Evolutionary conservation across 352 stramenopile species (phyloP), one percentile per base, ranked within the genome.

Genomic region (Globisporangium radiosum): DNA sequence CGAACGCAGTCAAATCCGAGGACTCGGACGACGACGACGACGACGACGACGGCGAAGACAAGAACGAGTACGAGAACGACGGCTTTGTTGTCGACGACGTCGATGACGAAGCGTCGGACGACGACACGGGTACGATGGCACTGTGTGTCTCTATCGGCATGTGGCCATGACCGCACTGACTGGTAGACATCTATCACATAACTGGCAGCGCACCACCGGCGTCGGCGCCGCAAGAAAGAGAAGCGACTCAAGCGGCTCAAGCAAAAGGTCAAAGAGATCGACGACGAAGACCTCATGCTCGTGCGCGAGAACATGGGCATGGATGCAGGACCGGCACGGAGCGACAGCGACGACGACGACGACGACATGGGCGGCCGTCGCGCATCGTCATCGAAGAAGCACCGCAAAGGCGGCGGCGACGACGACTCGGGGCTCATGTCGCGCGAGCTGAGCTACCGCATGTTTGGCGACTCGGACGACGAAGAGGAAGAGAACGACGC

Each of bases 221-320:
- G 82, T 15, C 83, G 82, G 9, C 78, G 82, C 38, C 78, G 80
- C 40, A 96, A 94, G 59, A 94, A 92, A 67, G 84, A 92, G 52
- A 92, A 93, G 62, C 94, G 93, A 56, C 71, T 94, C 17, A 90
- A 89, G 48, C 84, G 84, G 51, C 56, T 94, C 57, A 94, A 94
- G 66, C 84, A 94, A 33, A 94, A 96, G 59, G 81, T 90, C 48
- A 80, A 96, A 52, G 85, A 94, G 54, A 78, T 94, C 11, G 87
- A 96, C 49, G 83, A 94, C 54, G 86, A 95, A 66, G 87, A 96
- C 66, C 72, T 94, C 36, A 81, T 91, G 73, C 70, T 96, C 6
- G 85, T 96, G 65, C 79, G 86, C n/a, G 85, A 96, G 62, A 95
- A 95, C 60, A 76, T 94, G 64, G 87, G 87, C 33, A 93, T 94